Base-by-base conservation (phyloP, 1,139 yeast species). In the Geotrichum histeridarum region DNA sequence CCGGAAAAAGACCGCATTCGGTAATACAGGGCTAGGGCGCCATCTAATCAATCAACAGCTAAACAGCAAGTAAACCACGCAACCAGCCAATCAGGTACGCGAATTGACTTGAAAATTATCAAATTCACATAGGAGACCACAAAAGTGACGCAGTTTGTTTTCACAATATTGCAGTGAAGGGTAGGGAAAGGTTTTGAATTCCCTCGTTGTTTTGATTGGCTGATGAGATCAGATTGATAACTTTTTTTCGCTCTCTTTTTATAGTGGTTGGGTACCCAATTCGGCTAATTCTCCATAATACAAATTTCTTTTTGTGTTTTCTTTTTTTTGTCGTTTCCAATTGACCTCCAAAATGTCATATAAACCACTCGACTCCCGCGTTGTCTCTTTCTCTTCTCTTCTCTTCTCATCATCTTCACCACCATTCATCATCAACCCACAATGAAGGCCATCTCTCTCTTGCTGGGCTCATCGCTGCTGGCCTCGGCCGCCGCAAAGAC, bases 401-500 rank as follows among this genome's bases (percentile, higher is more conserved):
- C 15, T 18, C 18, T 15, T n/a, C n/a, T n/a, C n/a, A n/a, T n/a
- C n/a, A n/a, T n/a, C n/a, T 33, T 9, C 39, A 15, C 7, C 14
- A 9, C 27, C 17, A 31, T 15, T 43, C 37, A 7, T 14, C 22
- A 14, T 32, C 42, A 36, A 5, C 42, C 15, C 27, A 43, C 27
- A 36, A 50, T 50, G 53, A 50, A 50, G 44, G 41, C 37, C 37
- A 17, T 51, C 32, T 35, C 45, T n/a, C n/a, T 41, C 15, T 33
- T 46, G 51, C 42, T 49, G 47, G 36, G 46, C 22, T 14, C 32
- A 6, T 30, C 54, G 4, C 12, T 47, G 17, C 18, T 50, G 30
- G 65, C 64, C 17, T 60, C 70, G 12, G 37, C 63, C 18, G 45
- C 61, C 15, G 88, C 86, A 7, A 74, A 77, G 56, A 82, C 87